Evolutionary conservation across 495 filamentous ascomycete species (phyloP).

Genomic region (Neurospora tetrasperma): DNA sequence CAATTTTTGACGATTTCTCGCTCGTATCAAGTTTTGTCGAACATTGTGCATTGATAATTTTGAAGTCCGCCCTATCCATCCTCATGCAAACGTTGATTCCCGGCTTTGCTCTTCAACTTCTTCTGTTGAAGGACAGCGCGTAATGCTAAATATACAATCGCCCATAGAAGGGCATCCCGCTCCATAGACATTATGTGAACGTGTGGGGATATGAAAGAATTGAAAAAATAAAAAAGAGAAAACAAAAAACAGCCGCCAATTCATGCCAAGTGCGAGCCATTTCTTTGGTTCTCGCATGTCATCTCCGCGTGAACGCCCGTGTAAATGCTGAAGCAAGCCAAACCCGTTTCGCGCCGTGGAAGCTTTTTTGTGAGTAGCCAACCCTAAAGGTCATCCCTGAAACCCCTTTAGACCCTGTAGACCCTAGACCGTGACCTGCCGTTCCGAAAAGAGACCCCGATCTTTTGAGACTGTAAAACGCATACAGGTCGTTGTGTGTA

Average conservation of each 20-base stretch:
- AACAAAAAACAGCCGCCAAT: neutral
- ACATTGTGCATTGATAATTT: neutral
- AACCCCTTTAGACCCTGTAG: neutral
- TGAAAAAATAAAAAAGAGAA: neutral
- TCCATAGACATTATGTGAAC: constrained; percentile 11
- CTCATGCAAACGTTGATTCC: neutral
- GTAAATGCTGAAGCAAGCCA: constrained; percentile 12
- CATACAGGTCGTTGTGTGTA: neutral
- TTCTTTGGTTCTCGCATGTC: neutral
- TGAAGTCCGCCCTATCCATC: neutral
- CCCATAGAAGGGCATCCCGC: constrained; percentile 3
- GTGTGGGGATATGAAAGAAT: neutral
- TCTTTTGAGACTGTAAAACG: neutral
- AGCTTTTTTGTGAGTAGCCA: neutral
- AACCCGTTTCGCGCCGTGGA: constrained; percentile 1
- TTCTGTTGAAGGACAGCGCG: neutral
- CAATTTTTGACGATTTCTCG: neutral
- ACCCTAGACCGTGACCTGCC: constrained; percentile 4
- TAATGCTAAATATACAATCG: neutral
- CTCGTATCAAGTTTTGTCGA: neutral
- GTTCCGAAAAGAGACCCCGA: neutral
- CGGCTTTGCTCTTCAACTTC: neutral
- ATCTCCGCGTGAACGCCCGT: constrained; percentile 5
- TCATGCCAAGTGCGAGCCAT: neutral
- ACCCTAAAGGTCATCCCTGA: neutral